Evolutionary conservation across 1,284 basidiomycete genomes (phyloP), one percentile per base, ranked within the genome.

Genomic region (Naganishia sp.): DNA sequence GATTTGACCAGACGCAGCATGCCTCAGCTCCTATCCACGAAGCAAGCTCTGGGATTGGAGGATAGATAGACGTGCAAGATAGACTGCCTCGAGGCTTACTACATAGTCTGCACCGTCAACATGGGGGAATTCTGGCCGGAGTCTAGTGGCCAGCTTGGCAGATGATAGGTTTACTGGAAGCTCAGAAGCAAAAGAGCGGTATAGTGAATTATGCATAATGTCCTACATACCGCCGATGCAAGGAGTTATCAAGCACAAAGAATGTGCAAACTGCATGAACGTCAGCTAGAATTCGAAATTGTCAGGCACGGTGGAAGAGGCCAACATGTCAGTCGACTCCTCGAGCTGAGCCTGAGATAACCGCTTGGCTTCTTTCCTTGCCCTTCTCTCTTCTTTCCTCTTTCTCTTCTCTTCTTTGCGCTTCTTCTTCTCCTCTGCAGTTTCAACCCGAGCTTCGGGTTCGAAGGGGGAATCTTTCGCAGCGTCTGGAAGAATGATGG

Each of bases 361-460:
- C 41, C 58, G 58, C 42, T 61, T 61, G 28, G 58, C 58, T 50
- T 61, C 58, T 21, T 61, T 61, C 35, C 57, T 18, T 13, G 46
- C 57, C 31, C 57, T 47, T 32, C 47, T 49, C 31, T 60, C 57
- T 60, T 60, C 57, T 23, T 60, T 60, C 50, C 49, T 51, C 35
- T 50, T 42, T 51, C 58, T 31, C 35, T 51, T 61, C 23, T 51
- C 58, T 49, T 61, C 58, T 28, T 50, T 50, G 23, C 28, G 58
- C 10, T 25, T 61, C 28, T 41, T 49, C 47, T 41, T 61, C 42
- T 61, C 58, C 35, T 50, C 58, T 61, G 49, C 58, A 6, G 47
- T 61, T 13, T 54, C 52, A 3, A 21, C 2, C 32, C 6, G 35
- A 23, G 21, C 31, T 32, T 15, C 28, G 18, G 28, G 23, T 25